These are phyloP conservation scores for Eucalyptus leucophloia DNA, from an alignment of 345 rosid genomes.

Conservation along the genomic window DNA sequence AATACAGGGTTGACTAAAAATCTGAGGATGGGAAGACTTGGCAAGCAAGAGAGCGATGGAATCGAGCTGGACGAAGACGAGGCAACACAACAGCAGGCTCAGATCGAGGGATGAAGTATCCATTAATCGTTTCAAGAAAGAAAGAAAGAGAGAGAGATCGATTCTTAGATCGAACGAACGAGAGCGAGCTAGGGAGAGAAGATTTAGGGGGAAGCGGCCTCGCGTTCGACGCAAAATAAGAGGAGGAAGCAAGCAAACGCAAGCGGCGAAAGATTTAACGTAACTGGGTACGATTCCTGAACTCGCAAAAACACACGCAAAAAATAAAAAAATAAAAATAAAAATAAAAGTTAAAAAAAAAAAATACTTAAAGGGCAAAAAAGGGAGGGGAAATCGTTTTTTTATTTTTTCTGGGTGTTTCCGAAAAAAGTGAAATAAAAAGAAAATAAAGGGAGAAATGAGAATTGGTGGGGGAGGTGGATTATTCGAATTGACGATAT, in stretches of 20 bases:
- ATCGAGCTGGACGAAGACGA: slow-evolving; percentile 4
- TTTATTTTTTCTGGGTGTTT: neutral
- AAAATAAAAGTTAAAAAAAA: too few relatives aligned
- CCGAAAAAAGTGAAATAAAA: neutral
- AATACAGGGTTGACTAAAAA: slow-evolving; percentile 21
- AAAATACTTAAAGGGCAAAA: neutral
- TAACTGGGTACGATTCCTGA: neutral
- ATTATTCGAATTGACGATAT: neutral
- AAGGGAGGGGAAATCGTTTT: neutral
- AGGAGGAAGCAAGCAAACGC: neutral
- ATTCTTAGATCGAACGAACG: neutral
- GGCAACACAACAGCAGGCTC: slow-evolving; percentile 1
- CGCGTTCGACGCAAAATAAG: neutral
- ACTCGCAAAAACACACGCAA: neutral
- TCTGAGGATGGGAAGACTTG: slow-evolving; percentile 3
- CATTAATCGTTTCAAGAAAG: slow-evolving; percentile 31
- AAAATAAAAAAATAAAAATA: neutral
- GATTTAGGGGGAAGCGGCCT: neutral
- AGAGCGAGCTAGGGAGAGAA: neutral
- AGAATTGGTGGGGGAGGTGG: neutral
- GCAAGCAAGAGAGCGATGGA: slow-evolving; percentile 6
- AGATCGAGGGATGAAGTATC: slow-evolving; percentile 37
- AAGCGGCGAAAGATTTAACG: neutral
- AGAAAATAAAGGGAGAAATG: neutral
- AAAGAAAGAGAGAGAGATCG: neutral